phyloP scores from a whole-genome alignment of 2,329 filamentous ascomycete species.

The Beauveria asiatica region DNA sequence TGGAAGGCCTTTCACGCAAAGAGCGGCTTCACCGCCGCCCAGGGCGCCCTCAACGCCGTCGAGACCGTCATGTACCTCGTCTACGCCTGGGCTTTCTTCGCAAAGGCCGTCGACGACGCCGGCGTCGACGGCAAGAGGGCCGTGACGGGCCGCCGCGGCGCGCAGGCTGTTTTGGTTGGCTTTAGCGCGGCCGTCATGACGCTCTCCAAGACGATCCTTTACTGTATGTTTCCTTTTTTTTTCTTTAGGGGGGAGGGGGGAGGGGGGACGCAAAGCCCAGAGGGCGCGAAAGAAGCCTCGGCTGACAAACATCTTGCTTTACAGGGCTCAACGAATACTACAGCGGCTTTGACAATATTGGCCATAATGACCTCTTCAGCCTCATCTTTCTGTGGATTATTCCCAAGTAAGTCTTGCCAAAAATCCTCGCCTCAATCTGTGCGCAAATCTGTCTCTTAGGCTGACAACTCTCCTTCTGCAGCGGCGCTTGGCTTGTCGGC shows the following conservation, averaged over 20 bases:
- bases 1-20: slow-evolving; percentile 58
- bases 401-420: slow-evolving; percentile 41
- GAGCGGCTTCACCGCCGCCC: slow-evolving; percentile 71
- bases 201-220: slow-evolving; percentile 52
- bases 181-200: slow-evolving; percentile 52
- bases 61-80: slow-evolving; percentile 57
- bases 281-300: too few relatives aligned
- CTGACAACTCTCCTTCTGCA: slow-evolving; percentile 19
- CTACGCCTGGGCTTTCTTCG: slow-evolving; percentile 39
- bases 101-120: slow-evolving; percentile 15
- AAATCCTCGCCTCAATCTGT: neutral
- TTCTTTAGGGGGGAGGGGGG: neutral
- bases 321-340: slow-evolving; percentile 49
- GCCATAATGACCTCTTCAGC: slow-evolving; percentile 40
- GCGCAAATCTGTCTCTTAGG: neutral
- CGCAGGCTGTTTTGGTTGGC: slow-evolving; percentile 36
- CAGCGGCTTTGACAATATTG: slow-evolving; percentile 47
- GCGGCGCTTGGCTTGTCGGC: slow-evolving; percentile 47
- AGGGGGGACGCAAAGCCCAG: too few relatives aligned
- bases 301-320: neutral
- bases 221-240: slow-evolving; percentile 36
- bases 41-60: slow-evolving; percentile 58
- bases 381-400: slow-evolving; percentile 48
- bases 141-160: slow-evolving; percentile 35
- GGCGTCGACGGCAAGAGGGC: slow-evolving; percentile 19